Percentiles rank a stretch among this genome's conserved stretches.
Conservation (phyloP, 202 grass and related monocot genomes). For the Digitaria exilis region DNA sequence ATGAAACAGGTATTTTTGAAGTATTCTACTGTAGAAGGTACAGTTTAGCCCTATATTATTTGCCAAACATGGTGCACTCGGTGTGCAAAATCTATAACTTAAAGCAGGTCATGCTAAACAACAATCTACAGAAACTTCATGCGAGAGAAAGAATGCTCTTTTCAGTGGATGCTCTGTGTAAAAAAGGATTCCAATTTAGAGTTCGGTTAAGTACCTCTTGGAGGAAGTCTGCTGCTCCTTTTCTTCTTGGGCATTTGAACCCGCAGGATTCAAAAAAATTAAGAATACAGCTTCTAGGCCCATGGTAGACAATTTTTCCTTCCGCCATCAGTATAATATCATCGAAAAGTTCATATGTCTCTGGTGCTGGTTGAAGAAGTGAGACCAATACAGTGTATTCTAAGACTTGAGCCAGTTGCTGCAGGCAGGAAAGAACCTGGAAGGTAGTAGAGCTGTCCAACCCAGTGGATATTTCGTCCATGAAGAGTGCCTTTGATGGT, state of each 20-base stretch:
- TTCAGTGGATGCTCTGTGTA: not conserved
- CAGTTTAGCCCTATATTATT: not conserved
- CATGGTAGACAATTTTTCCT: slow-evolving; percentile 79
- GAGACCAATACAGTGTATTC: slow-evolving; percentile 76
- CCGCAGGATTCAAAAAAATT: slow-evolving; percentile 74
- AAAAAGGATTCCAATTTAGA: not conserved
- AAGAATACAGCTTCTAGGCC: slow-evolving; percentile 54
- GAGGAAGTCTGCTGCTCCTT: slow-evolving; percentile 79
- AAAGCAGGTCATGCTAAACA: not conserved
- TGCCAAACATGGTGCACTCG: not conserved
- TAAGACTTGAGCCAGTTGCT: slow-evolving; percentile 68
- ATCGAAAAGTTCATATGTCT: slow-evolving; percentile 90
- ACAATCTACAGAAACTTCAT: not conserved
- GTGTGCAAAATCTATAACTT: not conserved
- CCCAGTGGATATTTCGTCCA: slow-evolving; percentile 94
- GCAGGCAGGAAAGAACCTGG: slow-evolving; percentile 80
- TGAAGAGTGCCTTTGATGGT: slow-evolving; percentile 76
- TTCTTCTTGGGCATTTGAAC: slow-evolving; percentile 81
- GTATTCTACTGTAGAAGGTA: not conserved
- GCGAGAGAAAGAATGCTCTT: not conserved
- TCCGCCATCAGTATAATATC: slow-evolving; percentile 89
- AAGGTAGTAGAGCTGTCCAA: slow-evolving; percentile 86
- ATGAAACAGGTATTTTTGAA: not conserved
- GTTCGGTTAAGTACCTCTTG: slow-evolving; percentile 64
- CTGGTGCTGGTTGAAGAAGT: slow-evolving; percentile 83